phyloP scores from a whole-genome alignment of 495 filamentous ascomycete genomes.

The Aspergillus sclerotioniger region DNA sequence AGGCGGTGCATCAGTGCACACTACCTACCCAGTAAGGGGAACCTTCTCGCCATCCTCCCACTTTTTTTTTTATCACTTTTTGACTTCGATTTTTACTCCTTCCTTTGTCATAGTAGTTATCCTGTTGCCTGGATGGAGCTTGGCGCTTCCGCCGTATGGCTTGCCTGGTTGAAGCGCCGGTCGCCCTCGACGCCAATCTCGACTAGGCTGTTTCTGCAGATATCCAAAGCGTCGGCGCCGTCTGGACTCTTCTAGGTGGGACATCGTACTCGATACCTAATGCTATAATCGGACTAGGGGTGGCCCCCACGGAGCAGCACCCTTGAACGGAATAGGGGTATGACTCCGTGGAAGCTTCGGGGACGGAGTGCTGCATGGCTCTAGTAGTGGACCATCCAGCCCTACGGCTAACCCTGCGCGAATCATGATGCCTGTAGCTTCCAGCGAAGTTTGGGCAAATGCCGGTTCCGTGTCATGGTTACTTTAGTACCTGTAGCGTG shows the following conservation, averaged over 20 bases:
- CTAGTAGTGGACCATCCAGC: background rate
- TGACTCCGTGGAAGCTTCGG: background rate
- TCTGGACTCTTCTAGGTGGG: background rate
- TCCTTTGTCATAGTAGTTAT: conserved; percentile 2
- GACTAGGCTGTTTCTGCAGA: background rate
- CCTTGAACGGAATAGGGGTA: background rate
- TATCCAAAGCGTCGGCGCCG: background rate
- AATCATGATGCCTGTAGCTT: background rate
- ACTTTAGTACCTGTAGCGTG: background rate
- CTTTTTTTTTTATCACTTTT: background rate
- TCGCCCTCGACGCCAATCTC: background rate
- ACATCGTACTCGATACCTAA: background rate
- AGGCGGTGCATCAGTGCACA: background rate
- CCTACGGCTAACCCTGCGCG: background rate
- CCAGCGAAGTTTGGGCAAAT: background rate
- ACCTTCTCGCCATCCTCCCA: background rate
- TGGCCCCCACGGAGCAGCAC: background rate
- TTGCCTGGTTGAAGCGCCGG: background rate
- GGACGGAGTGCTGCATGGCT: background rate
- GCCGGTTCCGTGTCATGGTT: background rate
- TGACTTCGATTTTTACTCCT: background rate
- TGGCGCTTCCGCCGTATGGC: conserved; percentile 2
- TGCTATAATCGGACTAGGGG: background rate
- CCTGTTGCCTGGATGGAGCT: conserved; percentile 10
- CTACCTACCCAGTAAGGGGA: background rate